Conservation (phyloP, 176 grass and related monocot genomes). For the Ensete ventricosum region DNA sequence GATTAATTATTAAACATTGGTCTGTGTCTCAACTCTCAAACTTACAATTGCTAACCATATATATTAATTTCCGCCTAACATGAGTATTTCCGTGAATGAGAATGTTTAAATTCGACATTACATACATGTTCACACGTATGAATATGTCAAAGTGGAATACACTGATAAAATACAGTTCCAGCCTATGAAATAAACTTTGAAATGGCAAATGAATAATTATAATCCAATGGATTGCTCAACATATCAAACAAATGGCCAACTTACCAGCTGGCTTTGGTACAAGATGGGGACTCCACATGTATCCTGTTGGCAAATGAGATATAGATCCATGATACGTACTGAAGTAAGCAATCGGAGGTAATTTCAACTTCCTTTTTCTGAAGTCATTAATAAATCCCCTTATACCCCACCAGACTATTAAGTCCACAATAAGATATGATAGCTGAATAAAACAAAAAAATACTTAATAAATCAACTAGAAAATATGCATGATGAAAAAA, state of each 20-base stretch:
- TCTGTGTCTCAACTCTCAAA: neutral
- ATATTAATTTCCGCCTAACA: neutral
- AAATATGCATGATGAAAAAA: neutral
- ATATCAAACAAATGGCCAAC: neutral
- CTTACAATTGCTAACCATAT: neutral
- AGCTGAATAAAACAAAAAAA: conserved; percentile 44
- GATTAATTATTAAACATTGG: neutral
- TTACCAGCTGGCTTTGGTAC: conserved; percentile 91
- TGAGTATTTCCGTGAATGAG: neutral
- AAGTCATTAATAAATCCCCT: conserved; percentile 96
- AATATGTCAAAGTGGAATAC: neutral
- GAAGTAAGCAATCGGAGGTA: conserved; percentile 94
- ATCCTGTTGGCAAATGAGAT: conserved; percentile 96
- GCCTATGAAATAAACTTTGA: neutral
- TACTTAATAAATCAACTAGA: neutral
- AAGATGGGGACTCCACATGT: conserved; percentile 97
- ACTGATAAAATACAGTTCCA: neutral
- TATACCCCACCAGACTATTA: conserved; percentile 94
- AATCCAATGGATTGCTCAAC: neutral
- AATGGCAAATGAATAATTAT: neutral
- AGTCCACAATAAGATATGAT: conserved; percentile 87
- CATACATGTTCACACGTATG: neutral
- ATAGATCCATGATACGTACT: conserved; percentile 98
- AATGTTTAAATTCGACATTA: neutral
- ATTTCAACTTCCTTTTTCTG: conserved; percentile 84